Base-by-base conservation (phyloP, 306 rosid species). In the Acacia confusa region DNA sequence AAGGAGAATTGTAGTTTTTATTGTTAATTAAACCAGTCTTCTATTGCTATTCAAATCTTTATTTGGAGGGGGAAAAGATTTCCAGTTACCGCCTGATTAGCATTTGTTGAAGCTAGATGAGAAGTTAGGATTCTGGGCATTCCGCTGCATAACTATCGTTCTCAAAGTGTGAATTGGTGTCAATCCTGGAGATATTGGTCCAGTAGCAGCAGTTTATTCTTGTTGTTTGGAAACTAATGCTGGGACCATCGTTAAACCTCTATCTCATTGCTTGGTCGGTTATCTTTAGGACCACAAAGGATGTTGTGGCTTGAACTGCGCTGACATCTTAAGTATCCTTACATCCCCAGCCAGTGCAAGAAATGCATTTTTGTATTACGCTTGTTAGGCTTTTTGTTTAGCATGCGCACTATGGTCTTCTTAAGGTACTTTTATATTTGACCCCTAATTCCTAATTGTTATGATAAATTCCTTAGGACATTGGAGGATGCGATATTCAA, bases 401-500 rank as follows among this genome's bases (percentile, higher is more conserved):
- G 72, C 28, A 50, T 85, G 70, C 44, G 38, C 36, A 50, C 65
- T 40, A 14, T 70, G 34, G 43, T 50, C 57, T 9, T 79, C 68
- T 74, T 34, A 9, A 72, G 40, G 47, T 71, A 24, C 20, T 53
- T 64, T 77, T 64, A 15, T 32, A 30, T 14, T 8, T 73, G 60
- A 36, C 38, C 32, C 16, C 47, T 68, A 27, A 13, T 40, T 22
- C 4, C 44, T 72, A 66, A 22, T 48, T 69, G n/a, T 74, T 74
- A 43, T 78, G 44, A 81, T 78, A 4, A 28, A 57, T 34, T 8
- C 28, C 16, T 66, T 45, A 96, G 99, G 99, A 96, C 80, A 96
- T 96, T 80, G 99, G 99, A 83, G 99, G 99, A 40, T 96, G 99
- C 22, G 99, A 96, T 76, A 96, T 96, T 76, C 99, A 96, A 68